Evolutionary conservation across 495 filamentous ascomycete genomes (phyloP), one percentile per base, ranked within the genome.

Genomic region (Podospora appendiculata): DNA sequence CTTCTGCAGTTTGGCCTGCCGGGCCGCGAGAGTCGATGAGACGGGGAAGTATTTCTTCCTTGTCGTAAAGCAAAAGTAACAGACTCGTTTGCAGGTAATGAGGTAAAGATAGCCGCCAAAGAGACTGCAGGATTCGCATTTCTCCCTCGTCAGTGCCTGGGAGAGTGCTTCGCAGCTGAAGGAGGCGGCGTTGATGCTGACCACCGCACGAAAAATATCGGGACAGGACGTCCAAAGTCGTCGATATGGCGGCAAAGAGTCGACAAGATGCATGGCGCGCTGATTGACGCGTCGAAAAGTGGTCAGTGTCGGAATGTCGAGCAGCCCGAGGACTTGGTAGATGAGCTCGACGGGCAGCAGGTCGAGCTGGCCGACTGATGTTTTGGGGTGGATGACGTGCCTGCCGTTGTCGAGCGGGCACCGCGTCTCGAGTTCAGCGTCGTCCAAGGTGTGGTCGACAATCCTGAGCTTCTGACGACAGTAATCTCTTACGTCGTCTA

Each of bases 351-450:
- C 12, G 32, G 43, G 51, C 12, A 53, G 51, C 19, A 41, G 34
- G 17, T 53, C 51, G 51, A 53, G 42, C 36, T 47, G 14, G 43
- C 51, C 51, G 43, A 53, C 18, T 42, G 35, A 25, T 39, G 7
- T 50, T 16, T 45, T 41, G 7, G 47, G 18, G 14, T 13, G 16
- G 35, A 41, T 12, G n/a, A 49, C 44, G 46, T 61, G 56, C 48
- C 45, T 51, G 47, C 58, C 60, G 43, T 62, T 63, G 53, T 68
- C 65, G 34, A 68, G 65, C 41, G 54, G 62, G 48, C 58, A 63
- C 17, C 47, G 57, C 43, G 52, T 38, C 32, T 59, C 56, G 18
- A 63, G 58, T 10, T 60, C 8, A 8, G 57, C 57, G 39, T 61
- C 52, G 38, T 66, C 60, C 36, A 66, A 54, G 8, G 53, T 62